Percentiles rank a stretch among this genome's conserved stretches.
Evolutionary conservation across 805 yeast genomes (phyloP).

Genomic region (Hanseniaspora vineae): DNA sequence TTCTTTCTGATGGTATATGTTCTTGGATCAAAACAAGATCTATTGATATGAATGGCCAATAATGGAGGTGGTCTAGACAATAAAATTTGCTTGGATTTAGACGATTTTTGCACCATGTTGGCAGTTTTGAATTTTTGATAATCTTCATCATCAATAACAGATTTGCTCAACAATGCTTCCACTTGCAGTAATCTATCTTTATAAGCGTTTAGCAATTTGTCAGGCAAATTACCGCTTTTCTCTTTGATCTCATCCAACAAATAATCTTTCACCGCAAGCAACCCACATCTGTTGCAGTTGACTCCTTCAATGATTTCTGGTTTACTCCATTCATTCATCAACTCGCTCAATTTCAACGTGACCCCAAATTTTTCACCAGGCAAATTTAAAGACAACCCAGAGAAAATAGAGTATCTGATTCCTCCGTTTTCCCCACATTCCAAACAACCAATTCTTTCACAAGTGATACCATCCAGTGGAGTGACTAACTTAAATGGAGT

Average conservation of each 20-base stretch:
- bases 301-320: conserved; percentile 89
- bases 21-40: conserved; percentile 84
- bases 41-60: conserved; percentile 74
- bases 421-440: conserved; percentile 93
- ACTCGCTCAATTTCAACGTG: conserved; percentile 34
- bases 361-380: conserved; percentile 37
- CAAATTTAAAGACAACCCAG: conserved; percentile 60
- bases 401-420: conserved; percentile 63
- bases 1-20: conserved; percentile 78
- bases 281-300: conserved; percentile 87
- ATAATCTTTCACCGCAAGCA: conserved; percentile 45
- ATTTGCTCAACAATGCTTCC: conserved; percentile 42
- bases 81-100: conserved; percentile 72
- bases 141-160: conserved; percentile 67
- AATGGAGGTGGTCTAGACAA: conserved; percentile 75
- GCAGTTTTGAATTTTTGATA: conserved; percentile 63
- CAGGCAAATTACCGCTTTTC: conserved; percentile 10
- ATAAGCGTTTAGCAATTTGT: conserved; percentile 26
- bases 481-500: conserved; percentile 51
- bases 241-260: conserved; percentile 16
- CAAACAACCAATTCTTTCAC: conserved; percentile 83
- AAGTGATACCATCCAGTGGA: conserved; percentile 84
- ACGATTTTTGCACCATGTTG: conserved; percentile 59
- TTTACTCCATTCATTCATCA: conserved; percentile 53
- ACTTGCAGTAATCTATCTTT: conserved; percentile 34